Evolutionary conservation across 169 alveolate species (phyloP).

Genomic region (Babesia divergens): DNA sequence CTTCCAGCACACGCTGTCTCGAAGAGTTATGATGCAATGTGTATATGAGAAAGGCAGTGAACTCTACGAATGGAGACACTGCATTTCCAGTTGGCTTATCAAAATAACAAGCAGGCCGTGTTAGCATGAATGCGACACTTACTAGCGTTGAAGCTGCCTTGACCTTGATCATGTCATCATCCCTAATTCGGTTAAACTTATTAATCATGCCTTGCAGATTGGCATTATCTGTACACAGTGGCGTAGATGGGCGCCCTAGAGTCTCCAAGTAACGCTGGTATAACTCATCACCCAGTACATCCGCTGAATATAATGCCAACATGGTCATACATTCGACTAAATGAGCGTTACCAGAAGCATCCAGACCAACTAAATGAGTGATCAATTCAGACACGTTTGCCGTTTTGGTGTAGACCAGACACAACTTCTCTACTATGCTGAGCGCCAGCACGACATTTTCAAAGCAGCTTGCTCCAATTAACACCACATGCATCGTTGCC

Average conservation of each 20-base stretch:
- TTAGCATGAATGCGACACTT: neutral
- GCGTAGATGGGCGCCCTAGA: neutral
- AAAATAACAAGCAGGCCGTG: neutral
- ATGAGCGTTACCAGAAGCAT: neutral
- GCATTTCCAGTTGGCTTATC: neutral
- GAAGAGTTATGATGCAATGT: neutral
- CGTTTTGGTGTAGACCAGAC: neutral
- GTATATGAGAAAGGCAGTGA: neutral
- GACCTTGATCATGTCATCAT: slow-evolving; percentile 10
- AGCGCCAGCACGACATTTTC: slow-evolving; percentile 18
- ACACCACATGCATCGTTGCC: slow-evolving; percentile 1
- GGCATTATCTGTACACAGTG: neutral
- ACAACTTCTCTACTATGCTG: slow-evolving; percentile 3
- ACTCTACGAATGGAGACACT: neutral
- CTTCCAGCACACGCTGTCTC: slow-evolving; percentile 9
- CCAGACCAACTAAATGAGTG: neutral
- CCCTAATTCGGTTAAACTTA: neutral
- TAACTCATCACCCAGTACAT: slow-evolving; percentile 8
- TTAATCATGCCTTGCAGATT: neutral
- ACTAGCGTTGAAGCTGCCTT: slow-evolving; percentile 11
- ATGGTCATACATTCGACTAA: slow-evolving; percentile 1
- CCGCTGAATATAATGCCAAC: neutral
- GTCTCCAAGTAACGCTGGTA: neutral
- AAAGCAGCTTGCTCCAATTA: slow-evolving; percentile 7
- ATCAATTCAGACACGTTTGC: neutral